Percentiles rank a stretch among this genome's conserved stretches.
These are phyloP conservation scores for Blastocystis sp. DNA, from an alignment of 352 stramenopile genomes.

Conservation along the genomic window DNA sequence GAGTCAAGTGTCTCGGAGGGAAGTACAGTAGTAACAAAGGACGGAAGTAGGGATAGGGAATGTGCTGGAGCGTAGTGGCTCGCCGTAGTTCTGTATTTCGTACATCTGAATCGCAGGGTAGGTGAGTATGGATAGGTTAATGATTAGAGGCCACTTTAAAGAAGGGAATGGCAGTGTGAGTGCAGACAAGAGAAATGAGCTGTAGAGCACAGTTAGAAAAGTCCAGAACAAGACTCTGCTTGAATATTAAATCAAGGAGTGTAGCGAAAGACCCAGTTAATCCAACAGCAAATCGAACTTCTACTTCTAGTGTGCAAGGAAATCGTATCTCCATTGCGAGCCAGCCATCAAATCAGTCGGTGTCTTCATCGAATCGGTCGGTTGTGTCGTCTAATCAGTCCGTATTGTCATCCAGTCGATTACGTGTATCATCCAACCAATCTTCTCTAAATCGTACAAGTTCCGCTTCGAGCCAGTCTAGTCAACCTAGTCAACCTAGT, in stretches of 20 bases:
- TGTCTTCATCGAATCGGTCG: neutral
- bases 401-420: neutral
- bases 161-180: neutral
- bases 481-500: no score
- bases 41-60: neutral
- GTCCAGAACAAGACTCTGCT: neutral
- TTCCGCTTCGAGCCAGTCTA: no score
- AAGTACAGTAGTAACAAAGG: neutral
- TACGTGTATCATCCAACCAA: neutral
- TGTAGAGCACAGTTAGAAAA: conserved; percentile 36
- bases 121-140: neutral
- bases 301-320: no score
- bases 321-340: neutral
- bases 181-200: neutral
- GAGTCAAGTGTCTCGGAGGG: neutral
- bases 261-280: neutral
- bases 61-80: neutral
- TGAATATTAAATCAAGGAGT: neutral
- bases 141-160: neutral
- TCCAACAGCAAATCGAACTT: neutral
- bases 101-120: neutral
- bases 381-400: neutral
- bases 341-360: neutral
- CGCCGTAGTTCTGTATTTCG: neutral
- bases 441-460: neutral